A percentile compares a stretch with the other conserved stretches of the same genome.
phyloP scores from a whole-genome alignment of 345 rosid genomes.

The Orychophragmus violaceus region DNA sequence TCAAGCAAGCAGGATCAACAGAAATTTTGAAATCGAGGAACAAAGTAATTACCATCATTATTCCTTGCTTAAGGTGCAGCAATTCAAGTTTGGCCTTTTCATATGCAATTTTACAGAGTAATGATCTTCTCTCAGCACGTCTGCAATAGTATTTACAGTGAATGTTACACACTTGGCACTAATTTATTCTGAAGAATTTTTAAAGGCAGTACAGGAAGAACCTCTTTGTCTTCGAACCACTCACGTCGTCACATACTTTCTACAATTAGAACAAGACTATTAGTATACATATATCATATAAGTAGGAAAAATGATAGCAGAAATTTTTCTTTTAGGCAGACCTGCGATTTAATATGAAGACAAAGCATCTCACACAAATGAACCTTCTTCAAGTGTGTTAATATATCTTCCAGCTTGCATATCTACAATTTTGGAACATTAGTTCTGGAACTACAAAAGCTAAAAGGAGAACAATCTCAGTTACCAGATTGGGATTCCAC shows the following conservation, averaged over 20 bases:
- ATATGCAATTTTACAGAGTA: slow-evolving; percentile 52
- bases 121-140: slow-evolving; percentile 42
- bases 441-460: slow-evolving; percentile 1
- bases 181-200: background rate
- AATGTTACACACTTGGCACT: slow-evolving; percentile 18
- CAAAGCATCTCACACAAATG: slow-evolving; percentile 46
- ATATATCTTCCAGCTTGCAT: slow-evolving; percentile 45
- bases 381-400: slow-evolving; percentile 49
- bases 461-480: slow-evolving; percentile 12
- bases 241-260: slow-evolving; percentile 36
- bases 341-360: slow-evolving; percentile 66
- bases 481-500: slow-evolving; percentile 10
- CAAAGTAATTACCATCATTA: slow-evolving; percentile 50
- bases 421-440: slow-evolving; percentile 46
- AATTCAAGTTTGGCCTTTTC: slow-evolving; percentile 65
- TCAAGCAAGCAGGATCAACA: slow-evolving; percentile 7
- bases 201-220: slow-evolving; percentile 24
- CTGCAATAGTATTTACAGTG: slow-evolving; percentile 46
- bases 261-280: slow-evolving; percentile 32
- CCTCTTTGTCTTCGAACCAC: slow-evolving; percentile 44
- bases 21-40: background rate
- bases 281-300: slow-evolving; percentile 20
- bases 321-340: slow-evolving; percentile 28
- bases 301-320: background rate
- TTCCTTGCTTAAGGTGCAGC: slow-evolving; percentile 44